A percentile compares a stretch with the other conserved stretches of the same genome.
Evolutionary conservation across 179 eudicot species (phyloP).

Genomic region (Actinidia arguta): DNA sequence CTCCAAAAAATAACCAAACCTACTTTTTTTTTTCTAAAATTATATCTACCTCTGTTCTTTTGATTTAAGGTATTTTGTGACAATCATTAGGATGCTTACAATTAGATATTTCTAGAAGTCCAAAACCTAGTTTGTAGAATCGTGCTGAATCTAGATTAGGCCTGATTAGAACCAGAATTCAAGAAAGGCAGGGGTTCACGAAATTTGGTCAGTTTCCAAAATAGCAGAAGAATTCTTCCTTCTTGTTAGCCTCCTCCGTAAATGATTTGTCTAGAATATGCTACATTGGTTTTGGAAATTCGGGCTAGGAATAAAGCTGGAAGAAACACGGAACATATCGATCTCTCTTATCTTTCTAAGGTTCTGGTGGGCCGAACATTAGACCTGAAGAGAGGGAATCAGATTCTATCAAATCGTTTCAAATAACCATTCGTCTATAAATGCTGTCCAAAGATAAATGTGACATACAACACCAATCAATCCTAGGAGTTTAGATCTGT

Average conservation of each 20-base stretch:
- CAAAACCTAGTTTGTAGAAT: not conserved
- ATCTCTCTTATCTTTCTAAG: not conserved
- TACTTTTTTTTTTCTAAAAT: no score
- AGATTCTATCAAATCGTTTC: constrained; percentile 1
- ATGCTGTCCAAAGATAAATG: not conserved
- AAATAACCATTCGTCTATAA: not conserved
- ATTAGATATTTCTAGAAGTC: no score
- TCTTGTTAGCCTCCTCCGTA: not conserved
- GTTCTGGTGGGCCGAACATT: not conserved
- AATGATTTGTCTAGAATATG: not conserved
- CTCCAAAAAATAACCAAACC: no score
- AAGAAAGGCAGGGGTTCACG: not conserved
- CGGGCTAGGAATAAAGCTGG: not conserved
- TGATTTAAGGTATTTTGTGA: no score
- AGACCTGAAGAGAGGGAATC: constrained; percentile 10
- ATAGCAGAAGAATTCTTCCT: not conserved
- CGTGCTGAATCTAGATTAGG: not conserved
- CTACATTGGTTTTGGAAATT: not conserved
- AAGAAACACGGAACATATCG: not conserved
- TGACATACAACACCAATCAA: not conserved
- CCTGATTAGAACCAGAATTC: not conserved
- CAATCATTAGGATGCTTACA: no score
- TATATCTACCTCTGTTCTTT: no score
- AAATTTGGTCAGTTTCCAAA: not conserved
- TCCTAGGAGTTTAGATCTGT: not conserved